These are phyloP conservation scores for Gaeumannomyces tritici DNA, from an alignment of 2,329 filamentous ascomycete genomes.

Conservation along the genomic window DNA sequence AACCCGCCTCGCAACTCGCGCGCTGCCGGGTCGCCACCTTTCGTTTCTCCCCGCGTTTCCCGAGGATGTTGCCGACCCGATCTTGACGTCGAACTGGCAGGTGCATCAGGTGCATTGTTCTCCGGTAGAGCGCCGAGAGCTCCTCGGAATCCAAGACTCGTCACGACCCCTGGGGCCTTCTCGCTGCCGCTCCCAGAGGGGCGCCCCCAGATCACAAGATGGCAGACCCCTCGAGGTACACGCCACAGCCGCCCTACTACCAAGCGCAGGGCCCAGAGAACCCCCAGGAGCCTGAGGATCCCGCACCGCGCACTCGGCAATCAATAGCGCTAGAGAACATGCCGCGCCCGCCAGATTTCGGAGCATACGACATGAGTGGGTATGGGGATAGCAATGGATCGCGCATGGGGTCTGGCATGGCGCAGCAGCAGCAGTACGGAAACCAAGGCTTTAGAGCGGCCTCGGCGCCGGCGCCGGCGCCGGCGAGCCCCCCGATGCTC, in stretches of 20 bases:
- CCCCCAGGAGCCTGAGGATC: slow-evolving; percentile 20
- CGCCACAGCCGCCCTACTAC: slow-evolving; percentile 14
- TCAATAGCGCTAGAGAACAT: slow-evolving; percentile 67
- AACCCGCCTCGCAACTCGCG: not conserved
- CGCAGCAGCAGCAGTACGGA: slow-evolving; percentile 6
- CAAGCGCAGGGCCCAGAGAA: slow-evolving; percentile 9
- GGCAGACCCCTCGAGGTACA: slow-evolving; percentile 17
- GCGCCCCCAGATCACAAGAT: slow-evolving; percentile 7
- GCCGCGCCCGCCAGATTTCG: slow-evolving; percentile 18
- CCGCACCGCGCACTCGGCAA: slow-evolving; percentile 34
- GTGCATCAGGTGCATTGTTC: not conserved
- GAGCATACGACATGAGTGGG: not conserved
- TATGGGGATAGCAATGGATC: not conserved
- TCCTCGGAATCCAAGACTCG: not conserved
- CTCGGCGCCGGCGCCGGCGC: slow-evolving; percentile 2
- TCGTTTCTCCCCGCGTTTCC: not conserved
- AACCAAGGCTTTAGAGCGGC: not conserved
- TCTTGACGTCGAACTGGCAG: not conserved
- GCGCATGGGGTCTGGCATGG: not conserved
- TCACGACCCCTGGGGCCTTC: not conserved
- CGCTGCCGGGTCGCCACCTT: not conserved
- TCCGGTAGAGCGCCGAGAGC: not conserved
- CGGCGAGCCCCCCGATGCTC: slow-evolving; percentile 30
- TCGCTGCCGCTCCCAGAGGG: not conserved
- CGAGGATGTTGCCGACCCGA: not conserved